These are phyloP conservation scores for Tuber borchii DNA, from an alignment of 495 filamentous ascomycete genomes.

Conservation along the genomic window DNA sequence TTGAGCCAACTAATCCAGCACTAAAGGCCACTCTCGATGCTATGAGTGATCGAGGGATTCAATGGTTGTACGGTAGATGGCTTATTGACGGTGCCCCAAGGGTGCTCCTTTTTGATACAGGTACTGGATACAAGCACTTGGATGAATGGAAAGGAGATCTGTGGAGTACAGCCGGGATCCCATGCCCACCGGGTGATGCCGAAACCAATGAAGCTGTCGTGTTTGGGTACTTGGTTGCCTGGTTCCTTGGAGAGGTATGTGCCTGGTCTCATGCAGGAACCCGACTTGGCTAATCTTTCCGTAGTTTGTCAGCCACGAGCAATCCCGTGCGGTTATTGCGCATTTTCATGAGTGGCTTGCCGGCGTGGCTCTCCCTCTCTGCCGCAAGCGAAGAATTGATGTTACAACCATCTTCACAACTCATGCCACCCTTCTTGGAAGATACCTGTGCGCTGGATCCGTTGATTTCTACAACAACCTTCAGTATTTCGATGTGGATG, in stretches of 20 bases:
- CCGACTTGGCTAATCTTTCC: conserved; percentile 27
- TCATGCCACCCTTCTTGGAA: conserved; percentile 86
- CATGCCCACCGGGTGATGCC: conserved; percentile 78
- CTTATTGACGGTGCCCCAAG: conserved; percentile 92
- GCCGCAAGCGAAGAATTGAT: conserved; percentile 89
- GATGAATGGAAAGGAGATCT: conserved; percentile 97
- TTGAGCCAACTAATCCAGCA: conserved; percentile 73
- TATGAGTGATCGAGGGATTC: conserved; percentile 87
- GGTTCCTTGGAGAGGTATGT: conserved; percentile 93
- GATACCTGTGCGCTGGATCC: conserved; percentile 93
- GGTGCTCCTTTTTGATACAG: conserved; percentile 89
- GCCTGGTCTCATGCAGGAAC: conserved; percentile 5
- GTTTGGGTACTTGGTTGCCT: conserved; percentile 93
- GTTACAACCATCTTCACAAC: conserved; percentile 98
- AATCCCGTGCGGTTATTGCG: conserved; percentile 79
- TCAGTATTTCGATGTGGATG: conserved; percentile 92
- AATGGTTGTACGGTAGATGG: conserved; percentile 90
- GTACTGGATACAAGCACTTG: conserved; percentile 80
- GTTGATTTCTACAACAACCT: conserved; percentile 99
- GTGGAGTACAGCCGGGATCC: conserved; percentile 89
- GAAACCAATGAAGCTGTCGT: conserved; percentile 98
- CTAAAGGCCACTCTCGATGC: conserved; percentile 74
- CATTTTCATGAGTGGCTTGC: conserved; percentile 99
- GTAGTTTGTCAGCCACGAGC: conserved; percentile 89
- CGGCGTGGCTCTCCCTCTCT: conserved; percentile 88